Conservation (phyloP, 306 rosid species). For the Cicer bijugum region DNA sequence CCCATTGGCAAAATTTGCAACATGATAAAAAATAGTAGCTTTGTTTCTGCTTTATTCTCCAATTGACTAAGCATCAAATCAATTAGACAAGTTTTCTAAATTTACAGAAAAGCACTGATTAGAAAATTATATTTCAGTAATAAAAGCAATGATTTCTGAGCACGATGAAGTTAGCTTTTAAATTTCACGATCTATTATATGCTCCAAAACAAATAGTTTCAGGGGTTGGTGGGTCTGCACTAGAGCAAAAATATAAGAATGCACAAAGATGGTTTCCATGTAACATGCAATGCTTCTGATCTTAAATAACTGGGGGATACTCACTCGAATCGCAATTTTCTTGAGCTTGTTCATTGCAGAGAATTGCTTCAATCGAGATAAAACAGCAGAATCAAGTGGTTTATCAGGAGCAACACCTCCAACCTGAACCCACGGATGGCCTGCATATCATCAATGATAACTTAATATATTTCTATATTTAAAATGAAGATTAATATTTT, state of each 20-base stretch:
- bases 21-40: neutral
- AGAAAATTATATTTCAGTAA: constrained; percentile 30
- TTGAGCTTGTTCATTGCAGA: constrained; percentile 90
- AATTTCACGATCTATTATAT: constrained; percentile 6
- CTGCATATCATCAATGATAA: constrained; percentile 54
- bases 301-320: constrained; percentile 49
- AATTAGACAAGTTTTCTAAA: constrained; percentile 17
- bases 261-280: constrained; percentile 2
- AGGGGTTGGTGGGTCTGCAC: neutral
- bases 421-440: constrained; percentile 92
- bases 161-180: neutral
- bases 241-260: neutral
- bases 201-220: neutral
- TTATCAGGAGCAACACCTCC: constrained; percentile 86
- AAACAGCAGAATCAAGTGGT: constrained; percentile 92
- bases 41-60: constrained; percentile 25
- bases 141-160: constrained; percentile 8
- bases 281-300: constrained; percentile 4
- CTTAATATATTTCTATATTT: constrained; percentile 36
- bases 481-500: constrained; percentile 15
- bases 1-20: neutral
- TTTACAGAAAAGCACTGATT: constrained; percentile 1
- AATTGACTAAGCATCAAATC: constrained; percentile 9
- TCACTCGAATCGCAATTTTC: constrained; percentile 90
- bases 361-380: constrained; percentile 91